These are phyloP conservation scores for Phialophora verrucosa DNA, from an alignment of 2,329 filamentous ascomycete genomes.

Conservation along the genomic window DNA sequence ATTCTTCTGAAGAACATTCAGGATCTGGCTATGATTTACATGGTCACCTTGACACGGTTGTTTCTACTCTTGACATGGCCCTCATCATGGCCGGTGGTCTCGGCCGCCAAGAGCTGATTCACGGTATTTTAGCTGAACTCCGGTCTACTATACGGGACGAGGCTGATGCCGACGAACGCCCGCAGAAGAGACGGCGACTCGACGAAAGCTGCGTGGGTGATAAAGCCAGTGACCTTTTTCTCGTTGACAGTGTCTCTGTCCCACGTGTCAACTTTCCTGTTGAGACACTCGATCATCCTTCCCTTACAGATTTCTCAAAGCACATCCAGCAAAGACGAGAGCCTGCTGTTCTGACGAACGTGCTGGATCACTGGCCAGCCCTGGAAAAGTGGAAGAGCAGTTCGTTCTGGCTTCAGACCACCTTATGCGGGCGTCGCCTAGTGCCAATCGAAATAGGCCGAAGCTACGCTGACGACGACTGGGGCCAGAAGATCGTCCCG, in stretches of 20 bases:
- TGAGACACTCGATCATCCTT: constrained; percentile 52
- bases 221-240: constrained; percentile 7
- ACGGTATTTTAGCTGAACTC: constrained; percentile 35
- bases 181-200: constrained; percentile 20
- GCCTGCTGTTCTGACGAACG: constrained; percentile 73
- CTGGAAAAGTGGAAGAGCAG: constrained; percentile 75
- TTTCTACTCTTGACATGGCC: constrained; percentile 74
- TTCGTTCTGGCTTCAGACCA: constrained; percentile 73
- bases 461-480: constrained; percentile 83
- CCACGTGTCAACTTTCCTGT: constrained; percentile 48
- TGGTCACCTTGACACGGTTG: constrained; percentile 58
- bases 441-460: constrained; percentile 86
- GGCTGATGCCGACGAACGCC: constrained; percentile 10
- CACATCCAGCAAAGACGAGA: constrained; percentile 59
- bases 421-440: constrained; percentile 75
- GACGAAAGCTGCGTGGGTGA: not conserved
- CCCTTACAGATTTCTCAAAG: constrained; percentile 65
- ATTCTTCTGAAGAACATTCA: not conserved
- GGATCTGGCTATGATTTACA: not conserved
- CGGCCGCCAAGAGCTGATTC: constrained; percentile 55
- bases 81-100: constrained; percentile 75
- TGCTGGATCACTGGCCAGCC: constrained; percentile 77
- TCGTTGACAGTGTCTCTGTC: constrained; percentile 35
- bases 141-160: not conserved
- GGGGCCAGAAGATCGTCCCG: constrained; percentile 80